phyloP scores from a whole-genome alignment of 2,329 filamentous ascomycete genomes.

The Talaromyces islandicus region DNA sequence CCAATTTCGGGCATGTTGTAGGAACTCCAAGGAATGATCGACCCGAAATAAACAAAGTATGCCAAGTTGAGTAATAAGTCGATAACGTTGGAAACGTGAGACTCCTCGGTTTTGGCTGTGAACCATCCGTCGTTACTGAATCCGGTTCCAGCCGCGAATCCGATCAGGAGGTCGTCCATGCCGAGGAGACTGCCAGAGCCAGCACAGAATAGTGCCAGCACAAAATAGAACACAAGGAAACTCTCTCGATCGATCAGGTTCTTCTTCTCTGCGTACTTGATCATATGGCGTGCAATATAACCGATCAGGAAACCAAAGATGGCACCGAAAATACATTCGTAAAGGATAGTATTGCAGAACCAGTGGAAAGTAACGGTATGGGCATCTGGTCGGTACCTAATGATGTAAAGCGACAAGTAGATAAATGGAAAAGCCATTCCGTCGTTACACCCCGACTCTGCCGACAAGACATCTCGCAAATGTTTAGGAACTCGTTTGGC shows the following conservation, averaged over 20 bases:
- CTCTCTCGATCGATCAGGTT: slow-evolving; percentile 93
- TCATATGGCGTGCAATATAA: slow-evolving; percentile 83
- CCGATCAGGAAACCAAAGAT: slow-evolving; percentile 82
- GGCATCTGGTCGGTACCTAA: slow-evolving; percentile 68
- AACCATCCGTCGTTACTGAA: slow-evolving; percentile 99
- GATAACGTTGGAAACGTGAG: slow-evolving; percentile 98
- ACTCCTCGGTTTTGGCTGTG: slow-evolving; percentile 94
- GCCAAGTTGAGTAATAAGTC: slow-evolving; percentile 93
- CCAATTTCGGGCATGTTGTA: slow-evolving; percentile 74
- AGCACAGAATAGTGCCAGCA: slow-evolving; percentile 89
- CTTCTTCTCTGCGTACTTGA: slow-evolving; percentile 76
- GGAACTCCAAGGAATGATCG: slow-evolving; percentile 92
- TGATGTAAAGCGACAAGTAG: slow-evolving; percentile 84
- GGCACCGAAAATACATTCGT: slow-evolving; percentile 92
- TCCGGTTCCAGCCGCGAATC: slow-evolving; percentile 92
- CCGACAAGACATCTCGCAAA: slow-evolving; percentile 87
- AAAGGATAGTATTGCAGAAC: slow-evolving; percentile 83
- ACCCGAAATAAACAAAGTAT: slow-evolving; percentile 96
- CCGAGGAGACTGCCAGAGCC: slow-evolving; percentile 88
- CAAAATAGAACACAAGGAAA: slow-evolving; percentile 98
- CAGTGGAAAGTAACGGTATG: slow-evolving; percentile 72
- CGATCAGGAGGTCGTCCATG: slow-evolving; percentile 87
- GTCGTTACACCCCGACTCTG: slow-evolving; percentile 97
- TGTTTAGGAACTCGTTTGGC: slow-evolving; percentile 96
- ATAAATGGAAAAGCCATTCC: slow-evolving; percentile 99